phyloP scores from a whole-genome alignment of 2,329 filamentous ascomycete genomes.

The Arthrobotrys sinensis region DNA sequence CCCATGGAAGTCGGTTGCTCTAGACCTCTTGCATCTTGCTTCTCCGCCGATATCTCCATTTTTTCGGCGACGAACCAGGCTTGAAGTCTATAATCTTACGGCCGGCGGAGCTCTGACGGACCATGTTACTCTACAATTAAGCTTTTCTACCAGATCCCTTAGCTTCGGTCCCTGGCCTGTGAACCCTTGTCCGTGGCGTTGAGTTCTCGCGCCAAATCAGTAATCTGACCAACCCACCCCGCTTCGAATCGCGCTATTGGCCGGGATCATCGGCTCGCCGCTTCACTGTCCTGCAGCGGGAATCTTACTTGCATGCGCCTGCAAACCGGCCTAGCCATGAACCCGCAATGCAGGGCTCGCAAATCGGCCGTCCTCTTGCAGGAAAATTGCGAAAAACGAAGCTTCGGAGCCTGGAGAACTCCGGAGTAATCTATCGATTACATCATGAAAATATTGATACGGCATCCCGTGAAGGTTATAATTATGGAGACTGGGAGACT shows the following conservation, averaged over 20 bases:
- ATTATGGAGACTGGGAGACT: not conserved
- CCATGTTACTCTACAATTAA: no score
- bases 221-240: conserved; percentile 5
- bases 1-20: no score
- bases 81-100: no score
- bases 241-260: conserved; percentile 7
- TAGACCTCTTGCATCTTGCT: no score
- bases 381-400: no score
- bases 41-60: no score
- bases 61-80: no score
- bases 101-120: no score
- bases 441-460: not conserved
- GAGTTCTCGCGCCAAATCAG: not conserved
- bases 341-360: no score
- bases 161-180: not conserved
- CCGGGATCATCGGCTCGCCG: not conserved
- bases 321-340: no score
- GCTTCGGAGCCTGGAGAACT: not conserved
- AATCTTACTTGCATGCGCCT: not conserved
- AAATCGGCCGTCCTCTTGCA: no score
- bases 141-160: no score
- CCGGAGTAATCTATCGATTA: not conserved
- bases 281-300: not conserved
- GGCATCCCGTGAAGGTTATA: not conserved
- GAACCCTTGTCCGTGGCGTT: not conserved